phyloP scores from a whole-genome alignment of 1,139 yeast genomes.

The Suhomyces anneliseae region DNA sequence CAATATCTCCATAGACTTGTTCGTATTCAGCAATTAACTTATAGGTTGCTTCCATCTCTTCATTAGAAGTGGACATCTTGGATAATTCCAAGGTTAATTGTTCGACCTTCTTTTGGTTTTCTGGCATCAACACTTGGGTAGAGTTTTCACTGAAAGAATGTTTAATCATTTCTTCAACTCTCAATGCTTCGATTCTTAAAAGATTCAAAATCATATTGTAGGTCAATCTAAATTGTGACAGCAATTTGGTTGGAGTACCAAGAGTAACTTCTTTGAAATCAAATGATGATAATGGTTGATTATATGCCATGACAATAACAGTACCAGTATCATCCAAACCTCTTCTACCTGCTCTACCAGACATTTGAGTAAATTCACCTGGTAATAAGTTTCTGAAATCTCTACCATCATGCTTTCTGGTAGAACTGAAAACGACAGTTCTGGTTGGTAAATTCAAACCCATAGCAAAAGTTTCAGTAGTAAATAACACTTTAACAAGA shows the following conservation, averaged over 20 bases:
- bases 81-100: slow-evolving; percentile 50
- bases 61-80: slow-evolving; percentile 36
- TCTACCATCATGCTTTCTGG: slow-evolving; percentile 88
- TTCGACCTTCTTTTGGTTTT: slow-evolving; percentile 69
- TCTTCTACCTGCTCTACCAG: slow-evolving; percentile 98
- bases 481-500: slow-evolving; percentile 85
- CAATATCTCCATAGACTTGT: slow-evolving; percentile 42
- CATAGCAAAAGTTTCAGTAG: slow-evolving; percentile 98
- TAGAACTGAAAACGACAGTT: slow-evolving; percentile 86
- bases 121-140: slow-evolving; percentile 82
- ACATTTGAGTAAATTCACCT: slow-evolving; percentile 98
- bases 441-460: slow-evolving; percentile 96
- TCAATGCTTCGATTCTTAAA: slow-evolving; percentile 86
- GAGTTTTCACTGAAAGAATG: slow-evolving; percentile 93
- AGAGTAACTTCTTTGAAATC: slow-evolving; percentile 76
- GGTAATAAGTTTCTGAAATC: slow-evolving; percentile 79
- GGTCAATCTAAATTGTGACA: slow-evolving; percentile 89
- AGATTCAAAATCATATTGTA: slow-evolving; percentile 93
- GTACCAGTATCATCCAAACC: slow-evolving; percentile 94
- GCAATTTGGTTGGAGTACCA: slow-evolving; percentile 86
- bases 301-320: slow-evolving; percentile 89
- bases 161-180: slow-evolving; percentile 96
- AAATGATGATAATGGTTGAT: slow-evolving; percentile 60
- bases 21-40: slow-evolving; percentile 47
- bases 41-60: slow-evolving; percentile 46